Evolutionary conservation across 2,329 filamentous ascomycete genomes (phyloP).

Genomic region (Alternaria brassicae): DNA sequence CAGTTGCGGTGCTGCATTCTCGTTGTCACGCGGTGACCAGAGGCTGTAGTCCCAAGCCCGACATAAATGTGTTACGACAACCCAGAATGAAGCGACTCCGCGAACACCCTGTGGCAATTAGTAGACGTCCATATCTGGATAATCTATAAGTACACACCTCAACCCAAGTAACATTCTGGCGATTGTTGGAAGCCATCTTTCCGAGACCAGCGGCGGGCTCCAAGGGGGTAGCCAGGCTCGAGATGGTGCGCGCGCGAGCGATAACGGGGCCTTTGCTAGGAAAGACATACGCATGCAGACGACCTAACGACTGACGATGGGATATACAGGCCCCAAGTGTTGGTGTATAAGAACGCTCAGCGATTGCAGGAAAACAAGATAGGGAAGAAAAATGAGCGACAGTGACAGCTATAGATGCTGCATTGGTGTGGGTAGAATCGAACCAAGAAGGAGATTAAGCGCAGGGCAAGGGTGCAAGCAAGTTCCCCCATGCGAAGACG

Average conservation of each 20-base stretch:
- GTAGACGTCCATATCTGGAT: not conserved
- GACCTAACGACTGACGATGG: constrained; percentile 17
- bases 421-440: constrained; percentile 23
- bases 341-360: constrained; percentile 12
- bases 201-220: constrained; percentile 16
- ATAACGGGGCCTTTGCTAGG: constrained; percentile 33
- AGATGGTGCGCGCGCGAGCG: constrained; percentile 35
- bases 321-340: constrained; percentile 11
- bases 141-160: constrained; percentile 40
- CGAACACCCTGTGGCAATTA: constrained; percentile 55
- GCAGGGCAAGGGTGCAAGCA: constrained; percentile 37
- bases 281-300: constrained; percentile 38
- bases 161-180: constrained; percentile 52
- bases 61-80: constrained; percentile 61
- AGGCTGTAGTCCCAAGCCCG: constrained; percentile 61
- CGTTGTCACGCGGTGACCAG: constrained; percentile 57
- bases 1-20: constrained; percentile 53
- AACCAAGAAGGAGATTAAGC: constrained; percentile 35
- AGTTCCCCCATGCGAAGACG: constrained; percentile 44
- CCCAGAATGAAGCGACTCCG: constrained; percentile 61
- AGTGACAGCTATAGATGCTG: constrained; percentile 32
- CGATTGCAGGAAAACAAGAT: constrained; percentile 12
- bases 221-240: constrained; percentile 21
- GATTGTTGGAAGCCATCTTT: constrained; percentile 40
- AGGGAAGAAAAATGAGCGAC: constrained; percentile 29